These are phyloP conservation scores for Carpinus viminea DNA, from an alignment of 306 rosid species.

Conservation along the genomic window DNA sequence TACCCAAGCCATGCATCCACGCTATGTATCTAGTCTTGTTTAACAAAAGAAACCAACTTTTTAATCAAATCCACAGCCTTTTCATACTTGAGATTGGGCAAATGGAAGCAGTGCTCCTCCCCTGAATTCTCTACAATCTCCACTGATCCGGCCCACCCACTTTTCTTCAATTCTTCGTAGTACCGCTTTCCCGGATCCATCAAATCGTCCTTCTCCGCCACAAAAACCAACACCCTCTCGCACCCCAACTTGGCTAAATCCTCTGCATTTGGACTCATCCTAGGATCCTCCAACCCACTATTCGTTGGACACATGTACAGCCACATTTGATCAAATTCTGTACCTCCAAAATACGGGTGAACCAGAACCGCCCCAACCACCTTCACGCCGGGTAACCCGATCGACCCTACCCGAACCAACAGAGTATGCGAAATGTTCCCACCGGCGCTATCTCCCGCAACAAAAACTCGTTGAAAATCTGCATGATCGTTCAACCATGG, in stretches of 20 bases:
- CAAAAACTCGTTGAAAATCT: neutral
- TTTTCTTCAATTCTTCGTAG: constrained; percentile 22
- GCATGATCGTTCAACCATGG: neutral
- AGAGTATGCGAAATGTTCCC: neutral
- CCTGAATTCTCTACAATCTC: constrained; percentile 32
- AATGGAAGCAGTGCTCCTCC: constrained; percentile 34
- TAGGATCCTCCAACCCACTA: constrained; percentile 35
- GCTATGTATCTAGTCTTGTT: neutral
- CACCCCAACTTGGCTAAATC: constrained; percentile 20
- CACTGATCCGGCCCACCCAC: constrained; percentile 34
- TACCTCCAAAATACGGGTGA: constrained; percentile 32
- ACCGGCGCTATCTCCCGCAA: neutral
- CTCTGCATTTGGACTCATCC: constrained; percentile 24
- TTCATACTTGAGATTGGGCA: constrained; percentile 21
- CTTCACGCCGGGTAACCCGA: constrained; percentile 5
- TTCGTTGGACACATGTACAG: constrained; percentile 26
- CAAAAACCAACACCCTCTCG: constrained; percentile 26
- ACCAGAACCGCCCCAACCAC: constrained; percentile 20
- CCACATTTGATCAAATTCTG: neutral
- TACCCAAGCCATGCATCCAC: neutral
- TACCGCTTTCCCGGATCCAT: constrained; percentile 27
- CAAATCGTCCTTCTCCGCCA: constrained; percentile 31
- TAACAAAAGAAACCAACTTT: constrained; percentile 19
- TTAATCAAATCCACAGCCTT: constrained; percentile 27
- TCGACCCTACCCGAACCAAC: neutral